Conservation (phyloP, 148 eudicot genomes). For the Salicornia ramosissima region DNA sequence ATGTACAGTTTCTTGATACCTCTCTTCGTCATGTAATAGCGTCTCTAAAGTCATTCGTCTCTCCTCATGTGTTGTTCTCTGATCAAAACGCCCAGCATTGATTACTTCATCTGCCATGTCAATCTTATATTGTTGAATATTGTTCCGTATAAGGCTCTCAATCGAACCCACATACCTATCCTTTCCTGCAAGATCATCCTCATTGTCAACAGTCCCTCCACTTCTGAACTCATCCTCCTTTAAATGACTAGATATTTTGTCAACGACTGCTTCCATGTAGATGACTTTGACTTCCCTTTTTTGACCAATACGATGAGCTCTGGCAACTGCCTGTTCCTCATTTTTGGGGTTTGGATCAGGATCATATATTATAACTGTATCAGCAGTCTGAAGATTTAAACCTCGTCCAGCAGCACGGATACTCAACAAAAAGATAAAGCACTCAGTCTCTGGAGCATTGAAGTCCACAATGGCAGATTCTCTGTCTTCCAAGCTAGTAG, state of each 20-base stretch:
- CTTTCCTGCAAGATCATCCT: constrained; percentile 97
- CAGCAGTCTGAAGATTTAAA: constrained; percentile 93
- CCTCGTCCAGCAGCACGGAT: constrained; percentile 99
- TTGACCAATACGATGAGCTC: constrained; percentile 99
- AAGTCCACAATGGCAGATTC: constrained; percentile 95
- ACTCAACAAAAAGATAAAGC: constrained; percentile 94
- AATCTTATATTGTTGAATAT: constrained; percentile 96
- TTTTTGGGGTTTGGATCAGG: constrained; percentile 99
- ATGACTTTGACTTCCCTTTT: constrained; percentile 96
- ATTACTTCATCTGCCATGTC: constrained; percentile 99
- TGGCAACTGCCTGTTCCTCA: constrained; percentile 98
- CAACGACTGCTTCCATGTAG: constrained; percentile 97
- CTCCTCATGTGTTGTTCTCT: constrained; percentile 97
- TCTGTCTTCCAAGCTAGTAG: constrained; percentile 92
- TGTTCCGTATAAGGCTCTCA: constrained; percentile 88
- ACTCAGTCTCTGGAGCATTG: constrained; percentile 67
- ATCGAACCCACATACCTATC: constrained; percentile 96
- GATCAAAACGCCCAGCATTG: constrained; percentile 99
- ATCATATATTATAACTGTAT: constrained; percentile 93
- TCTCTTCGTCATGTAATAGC: constrained; percentile 94
- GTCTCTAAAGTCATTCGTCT: constrained; percentile 88
- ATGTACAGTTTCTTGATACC: constrained; percentile 92
- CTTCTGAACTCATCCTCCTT: constrained; percentile 85
- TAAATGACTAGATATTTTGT: constrained; percentile 81
- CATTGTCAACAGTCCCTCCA: constrained; percentile 73